A percentile compares a stretch with the other conserved stretches of the same genome.
These are phyloP conservation scores for Thielaviopsis musarum DNA, from an alignment of 2,329 filamentous ascomycete genomes.

Conservation along the genomic window DNA sequence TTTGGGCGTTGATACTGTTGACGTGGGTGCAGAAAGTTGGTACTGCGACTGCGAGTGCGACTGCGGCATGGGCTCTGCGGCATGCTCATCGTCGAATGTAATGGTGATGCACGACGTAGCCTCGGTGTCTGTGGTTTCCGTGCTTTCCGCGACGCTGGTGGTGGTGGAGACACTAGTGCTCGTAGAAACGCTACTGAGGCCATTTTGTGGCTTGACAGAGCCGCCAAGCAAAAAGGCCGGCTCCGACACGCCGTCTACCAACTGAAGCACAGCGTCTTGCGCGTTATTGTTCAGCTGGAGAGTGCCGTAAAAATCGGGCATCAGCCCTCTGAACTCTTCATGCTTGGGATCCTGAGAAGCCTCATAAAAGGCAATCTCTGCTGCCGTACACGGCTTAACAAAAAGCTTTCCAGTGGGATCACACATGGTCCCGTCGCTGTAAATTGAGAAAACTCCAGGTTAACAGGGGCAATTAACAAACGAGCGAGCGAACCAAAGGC, in stretches of 20 bases:
- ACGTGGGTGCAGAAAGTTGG: neutral
- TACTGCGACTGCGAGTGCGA: neutral
- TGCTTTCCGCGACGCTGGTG: constrained; percentile 21
- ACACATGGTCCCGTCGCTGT: constrained; percentile 76
- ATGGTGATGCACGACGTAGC: constrained; percentile 16
- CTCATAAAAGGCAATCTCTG: constrained; percentile 85
- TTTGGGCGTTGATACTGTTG: constrained; percentile 1
- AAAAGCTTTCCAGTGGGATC: constrained; percentile 71
- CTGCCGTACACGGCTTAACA: constrained; percentile 79
- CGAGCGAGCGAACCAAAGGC: neutral
- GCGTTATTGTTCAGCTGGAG: constrained; percentile 47
- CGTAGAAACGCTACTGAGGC: constrained; percentile 18
- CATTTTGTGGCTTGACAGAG: constrained; percentile 28
- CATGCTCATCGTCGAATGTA: neutral
- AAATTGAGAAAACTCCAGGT: neutral
- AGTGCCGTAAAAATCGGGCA: constrained; percentile 74
- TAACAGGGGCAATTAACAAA: neutral
- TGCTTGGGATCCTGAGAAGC: constrained; percentile 48
- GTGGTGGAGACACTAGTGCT: constrained; percentile 20
- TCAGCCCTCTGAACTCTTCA: constrained; percentile 48
- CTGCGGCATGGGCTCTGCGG: neutral
- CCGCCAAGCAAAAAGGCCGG: constrained; percentile 17
- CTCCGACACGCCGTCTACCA: neutral
- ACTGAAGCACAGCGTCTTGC: neutral
- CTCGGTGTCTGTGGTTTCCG: constrained; percentile 14